A percentile compares a stretch with the other conserved stretches of the same genome.
Conservation (phyloP, 1,139 yeast species). For the Blastobotrys niveus region DNA sequence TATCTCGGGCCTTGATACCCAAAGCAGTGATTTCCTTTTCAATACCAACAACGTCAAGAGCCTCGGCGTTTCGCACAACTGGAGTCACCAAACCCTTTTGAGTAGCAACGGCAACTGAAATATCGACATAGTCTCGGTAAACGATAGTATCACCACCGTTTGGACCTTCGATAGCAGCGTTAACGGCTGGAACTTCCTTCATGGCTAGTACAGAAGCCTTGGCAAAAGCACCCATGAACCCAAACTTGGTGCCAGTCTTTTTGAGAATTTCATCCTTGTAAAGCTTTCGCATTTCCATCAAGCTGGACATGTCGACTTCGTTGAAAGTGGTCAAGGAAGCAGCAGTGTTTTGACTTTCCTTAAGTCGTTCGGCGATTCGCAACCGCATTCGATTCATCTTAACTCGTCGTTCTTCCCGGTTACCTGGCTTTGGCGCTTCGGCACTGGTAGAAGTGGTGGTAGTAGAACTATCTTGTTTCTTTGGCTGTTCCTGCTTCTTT, state of each 20-base stretch:
- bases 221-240: slow-evolving; percentile 98
- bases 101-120: slow-evolving; percentile 96
- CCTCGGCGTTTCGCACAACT: slow-evolving; percentile 94
- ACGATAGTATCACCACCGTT: slow-evolving; percentile 81
- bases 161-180: slow-evolving; percentile 80
- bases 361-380: slow-evolving; percentile 98
- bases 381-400: slow-evolving; percentile 99
- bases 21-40: slow-evolving; percentile 78
- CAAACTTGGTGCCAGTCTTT: slow-evolving; percentile 90
- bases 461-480: slow-evolving; percentile 27
- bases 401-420: slow-evolving; percentile 83
- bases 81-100: slow-evolving; percentile 99
- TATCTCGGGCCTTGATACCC: slow-evolving; percentile 94
- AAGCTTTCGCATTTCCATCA: slow-evolving; percentile 90
- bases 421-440: slow-evolving; percentile 46
- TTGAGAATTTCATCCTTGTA: slow-evolving; percentile 96
- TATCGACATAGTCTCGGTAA: slow-evolving; percentile 92
- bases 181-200: slow-evolving; percentile 91
- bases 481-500: slow-evolving; percentile 28
- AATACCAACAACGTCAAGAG: slow-evolving; percentile 78
- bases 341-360: slow-evolving; percentile 98
- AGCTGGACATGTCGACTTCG: slow-evolving; percentile 93
- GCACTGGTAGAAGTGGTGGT: slow-evolving; percentile 32
- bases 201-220: slow-evolving; percentile 91
- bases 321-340: slow-evolving; percentile 97